Base-by-base conservation (phyloP, 768 basidiomycete species). In the Cyclocybe cylindracea region DNA sequence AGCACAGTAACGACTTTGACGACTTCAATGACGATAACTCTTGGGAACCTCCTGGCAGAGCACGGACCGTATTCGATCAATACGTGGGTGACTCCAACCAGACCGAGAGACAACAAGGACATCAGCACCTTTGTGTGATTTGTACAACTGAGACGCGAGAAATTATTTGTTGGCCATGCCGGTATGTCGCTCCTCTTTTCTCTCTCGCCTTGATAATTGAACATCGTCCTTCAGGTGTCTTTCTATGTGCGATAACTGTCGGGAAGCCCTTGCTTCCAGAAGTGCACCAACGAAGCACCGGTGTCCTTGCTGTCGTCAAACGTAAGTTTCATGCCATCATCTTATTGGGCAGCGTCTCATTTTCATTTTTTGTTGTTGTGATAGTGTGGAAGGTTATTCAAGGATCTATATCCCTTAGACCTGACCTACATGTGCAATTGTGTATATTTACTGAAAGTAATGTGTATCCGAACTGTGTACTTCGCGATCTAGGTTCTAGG, bases 141-240 rank as follows among this genome's bases (percentile, higher is more conserved):
- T 91, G 89, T 58, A 87, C 83, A 24, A 71, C 71, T n/a, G 85
- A 85, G 50, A 70, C 77, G 24, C 71, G 89, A 44, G 82, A 87
- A 61, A 78, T 91, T 51, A 87, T 91, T 45, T 91, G 87, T 60
- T 91, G 89, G 89, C 89, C 89, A n/a, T 91, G 89, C 65, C 80
- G 89, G 86, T 88, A 54, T 18, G 76, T 63, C 14, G 18, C 7
- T 47, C 36, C 10, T 29, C 44, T 51, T 36, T 33, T 41, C 4
- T 18, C 40, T 13, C 39, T 36, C 69, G 13, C n/a, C 24, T 10
- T 54, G 9, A 13, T 53, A 13, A 38, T 7, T 29, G 32, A 52
- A 5, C 48, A 13, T 13, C n/a, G 2, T 43, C 24, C 10, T 51
- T 14, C 48, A 79, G 78, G 39, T 79, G 86, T 58, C 67, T 87